A percentile compares a stretch with the other conserved stretches of the same genome.
phyloP scores from a whole-genome alignment of 129 eudicot species.

The Pittosporum tobira region DNA sequence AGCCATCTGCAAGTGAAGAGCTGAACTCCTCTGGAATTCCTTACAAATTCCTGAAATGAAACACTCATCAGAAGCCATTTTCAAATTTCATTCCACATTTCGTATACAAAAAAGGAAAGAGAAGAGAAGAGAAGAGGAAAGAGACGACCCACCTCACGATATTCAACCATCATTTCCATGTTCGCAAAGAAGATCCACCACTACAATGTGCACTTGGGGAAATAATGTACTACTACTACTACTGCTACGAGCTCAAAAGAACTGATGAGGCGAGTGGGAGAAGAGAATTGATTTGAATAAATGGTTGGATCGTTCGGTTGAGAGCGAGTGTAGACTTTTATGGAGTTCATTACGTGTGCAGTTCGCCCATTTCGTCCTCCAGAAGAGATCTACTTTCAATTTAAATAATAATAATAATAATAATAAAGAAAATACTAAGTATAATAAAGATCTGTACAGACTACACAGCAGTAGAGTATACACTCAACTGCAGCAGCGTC shows the following conservation, averaged over 20 bases:
- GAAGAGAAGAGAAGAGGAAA: no score
- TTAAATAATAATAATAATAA: no score
- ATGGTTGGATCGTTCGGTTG: background rate
- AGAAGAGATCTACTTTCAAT: background rate
- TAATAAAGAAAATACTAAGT: no score
- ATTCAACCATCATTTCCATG: slow-evolving; percentile 51
- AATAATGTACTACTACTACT: background rate
- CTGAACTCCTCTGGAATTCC: slow-evolving; percentile 83
- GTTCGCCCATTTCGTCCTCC: background rate
- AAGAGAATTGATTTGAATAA: slow-evolving; percentile 1
- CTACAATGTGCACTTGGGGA: background rate
- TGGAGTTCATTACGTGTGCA: slow-evolving; percentile 1
- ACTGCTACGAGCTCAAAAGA: background rate
- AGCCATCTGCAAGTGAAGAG: slow-evolving; percentile 94
- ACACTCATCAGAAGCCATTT: no score
- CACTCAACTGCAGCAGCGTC: no score
- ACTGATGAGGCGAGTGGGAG: no score
- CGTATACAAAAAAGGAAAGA: slow-evolving; percentile 8
- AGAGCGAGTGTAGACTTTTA: background rate
- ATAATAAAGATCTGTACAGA: no score
- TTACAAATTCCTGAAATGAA: slow-evolving; percentile 68
- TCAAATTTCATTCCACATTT: no score
- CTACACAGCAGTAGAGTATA: no score
- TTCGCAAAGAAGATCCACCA: background rate
- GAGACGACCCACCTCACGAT: slow-evolving; percentile 57